phyloP scores from a whole-genome alignment of 345 rosid genomes.

The Gossypium turneri region DNA sequence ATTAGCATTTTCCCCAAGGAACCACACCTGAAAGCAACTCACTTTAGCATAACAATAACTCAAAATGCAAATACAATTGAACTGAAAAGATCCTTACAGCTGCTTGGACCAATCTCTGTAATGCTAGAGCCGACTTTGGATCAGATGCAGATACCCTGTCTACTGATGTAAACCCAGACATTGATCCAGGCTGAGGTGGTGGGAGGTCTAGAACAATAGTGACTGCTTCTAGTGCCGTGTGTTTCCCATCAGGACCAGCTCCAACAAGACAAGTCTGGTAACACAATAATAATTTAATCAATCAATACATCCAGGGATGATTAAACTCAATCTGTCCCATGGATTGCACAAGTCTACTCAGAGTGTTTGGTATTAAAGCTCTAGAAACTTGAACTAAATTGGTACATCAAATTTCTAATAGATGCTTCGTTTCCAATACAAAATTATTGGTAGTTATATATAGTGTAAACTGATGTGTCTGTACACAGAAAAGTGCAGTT shows the following conservation, averaged over 20 bases:
- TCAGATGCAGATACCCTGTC: conserved; percentile 94
- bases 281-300: conserved; percentile 17
- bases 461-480: neutral
- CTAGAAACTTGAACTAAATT: neutral
- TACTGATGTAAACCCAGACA: conserved; percentile 79
- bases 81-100: conserved; percentile 59
- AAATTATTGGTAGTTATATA: neutral
- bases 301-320: neutral
- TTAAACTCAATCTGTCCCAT: neutral
- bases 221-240: conserved; percentile 98
- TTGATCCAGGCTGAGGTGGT: conserved; percentile 98
- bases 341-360: neutral
- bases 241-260: conserved; percentile 98
- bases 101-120: conserved; percentile 97
- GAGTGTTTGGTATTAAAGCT: neutral
- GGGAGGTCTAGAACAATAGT: conserved; percentile 97
- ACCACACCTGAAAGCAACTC: conserved; percentile 76
- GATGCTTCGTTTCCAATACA: neutral
- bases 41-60: neutral
- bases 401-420: neutral
- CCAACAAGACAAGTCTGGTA: conserved; percentile 96
- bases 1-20: conserved; percentile 99
- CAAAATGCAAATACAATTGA: conserved; percentile 13
- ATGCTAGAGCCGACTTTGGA: conserved; percentile 96
- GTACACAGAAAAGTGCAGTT: neutral